Conservation (phyloP, 306 rosid genomes). For the Cicer yamashitae region DNA sequence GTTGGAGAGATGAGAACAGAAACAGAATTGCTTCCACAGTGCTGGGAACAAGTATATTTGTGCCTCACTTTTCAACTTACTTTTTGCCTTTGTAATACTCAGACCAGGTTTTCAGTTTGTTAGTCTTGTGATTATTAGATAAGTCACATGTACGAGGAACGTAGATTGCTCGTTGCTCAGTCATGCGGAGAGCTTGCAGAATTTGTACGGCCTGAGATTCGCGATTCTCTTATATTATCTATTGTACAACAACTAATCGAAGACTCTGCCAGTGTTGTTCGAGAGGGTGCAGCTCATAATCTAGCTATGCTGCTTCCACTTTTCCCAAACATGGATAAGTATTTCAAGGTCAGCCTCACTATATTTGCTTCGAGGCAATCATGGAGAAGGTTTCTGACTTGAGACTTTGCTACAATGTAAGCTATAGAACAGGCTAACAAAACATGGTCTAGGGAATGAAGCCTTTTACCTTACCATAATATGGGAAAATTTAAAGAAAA, state of each 20-base stretch:
- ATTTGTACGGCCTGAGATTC: slow-evolving; percentile 95
- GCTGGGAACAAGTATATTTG: slow-evolving; percentile 95
- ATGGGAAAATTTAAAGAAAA: slow-evolving; percentile 49
- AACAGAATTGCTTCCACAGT: slow-evolving; percentile 96
- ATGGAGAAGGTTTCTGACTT: slow-evolving; percentile 99
- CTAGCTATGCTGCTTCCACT: slow-evolving; percentile 95
- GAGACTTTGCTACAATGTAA: slow-evolving; percentile 98
- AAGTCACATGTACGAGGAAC: slow-evolving; percentile 96
- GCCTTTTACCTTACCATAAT: slow-evolving; percentile 62
- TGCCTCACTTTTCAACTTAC: slow-evolving; percentile 36
- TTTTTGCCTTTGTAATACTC: slow-evolving; percentile 38
- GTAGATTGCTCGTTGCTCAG: slow-evolving; percentile 97
- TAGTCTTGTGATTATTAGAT: slow-evolving; percentile 60
- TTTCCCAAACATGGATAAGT: slow-evolving; percentile 91
- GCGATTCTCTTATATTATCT: slow-evolving; percentile 94
- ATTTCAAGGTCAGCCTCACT: slow-evolving; percentile 99
- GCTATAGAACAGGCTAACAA: slow-evolving; percentile 88
- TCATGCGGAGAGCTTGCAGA: slow-evolving; percentile 97
- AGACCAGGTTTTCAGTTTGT: slow-evolving; percentile 42
- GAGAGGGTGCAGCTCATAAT: slow-evolving; percentile 95
- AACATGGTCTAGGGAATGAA: slow-evolving; percentile 89
- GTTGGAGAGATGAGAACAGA: slow-evolving; percentile 99
- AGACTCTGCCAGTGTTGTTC: slow-evolving; percentile 91
- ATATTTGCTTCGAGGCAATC: slow-evolving; percentile 99
- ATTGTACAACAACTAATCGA: slow-evolving; percentile 92